Conservation (phyloP, 345 rosid species). For the Populus alba region DNA sequence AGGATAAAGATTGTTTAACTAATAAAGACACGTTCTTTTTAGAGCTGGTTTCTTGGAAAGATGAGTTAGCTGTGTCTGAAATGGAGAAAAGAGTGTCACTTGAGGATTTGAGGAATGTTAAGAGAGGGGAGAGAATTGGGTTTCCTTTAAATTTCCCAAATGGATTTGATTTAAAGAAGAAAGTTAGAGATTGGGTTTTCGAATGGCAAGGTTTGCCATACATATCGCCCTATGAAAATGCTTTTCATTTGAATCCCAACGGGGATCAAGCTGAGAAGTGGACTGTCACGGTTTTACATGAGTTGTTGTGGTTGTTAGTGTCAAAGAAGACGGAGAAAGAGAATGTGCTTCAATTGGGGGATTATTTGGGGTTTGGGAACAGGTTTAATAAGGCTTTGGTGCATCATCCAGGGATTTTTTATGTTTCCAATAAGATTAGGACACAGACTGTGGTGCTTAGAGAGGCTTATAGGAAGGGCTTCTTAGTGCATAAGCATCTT, state of each 20-base stretch:
- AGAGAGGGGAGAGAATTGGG: slow-evolving; percentile 45
- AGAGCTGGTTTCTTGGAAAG: slow-evolving; percentile 49
- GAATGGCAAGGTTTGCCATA: slow-evolving; percentile 78
- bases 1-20: slow-evolving; percentile 25
- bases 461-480: slow-evolving; percentile 69
- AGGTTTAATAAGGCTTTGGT: slow-evolving; percentile 61
- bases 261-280: slow-evolving; percentile 79
- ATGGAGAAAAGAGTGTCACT: slow-evolving; percentile 51
- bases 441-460: slow-evolving; percentile 77
- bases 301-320: slow-evolving; percentile 57
- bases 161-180: slow-evolving; percentile 65
- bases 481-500: slow-evolving; percentile 63
- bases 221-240: slow-evolving; percentile 70
- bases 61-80: slow-evolving; percentile 55
- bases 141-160: slow-evolving; percentile 67
- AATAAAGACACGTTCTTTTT: slow-evolving; percentile 41
- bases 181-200: slow-evolving; percentile 65
- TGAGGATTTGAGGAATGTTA: slow-evolving; percentile 16
- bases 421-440: slow-evolving; percentile 71
- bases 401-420: slow-evolving; percentile 85
- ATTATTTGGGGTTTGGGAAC: slow-evolving; percentile 58
- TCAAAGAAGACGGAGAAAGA: slow-evolving; percentile 75
- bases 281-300: slow-evolving; percentile 75
- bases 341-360: slow-evolving; percentile 60
- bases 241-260: slow-evolving; percentile 52